Evolutionary conservation across 192 early-diverging fungal species (phyloP).

Genomic region (Backusella macrospora): DNA sequence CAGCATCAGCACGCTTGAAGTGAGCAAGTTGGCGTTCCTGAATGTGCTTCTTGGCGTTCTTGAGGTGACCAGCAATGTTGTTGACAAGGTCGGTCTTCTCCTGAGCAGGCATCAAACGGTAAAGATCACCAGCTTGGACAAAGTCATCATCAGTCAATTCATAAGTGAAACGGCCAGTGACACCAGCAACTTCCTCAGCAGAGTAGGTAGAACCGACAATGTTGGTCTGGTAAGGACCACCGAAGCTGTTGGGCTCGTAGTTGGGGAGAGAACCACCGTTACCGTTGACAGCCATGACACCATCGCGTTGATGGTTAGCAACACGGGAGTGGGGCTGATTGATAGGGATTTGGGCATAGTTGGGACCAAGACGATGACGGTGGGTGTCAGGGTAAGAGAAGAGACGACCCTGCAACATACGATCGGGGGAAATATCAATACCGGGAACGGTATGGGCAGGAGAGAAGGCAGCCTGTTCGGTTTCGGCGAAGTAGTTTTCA

Average conservation of each 20-base stretch:
- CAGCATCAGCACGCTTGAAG: slow-evolving; percentile 75
- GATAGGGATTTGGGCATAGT: slow-evolving; percentile 83
- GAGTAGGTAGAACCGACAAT: slow-evolving; percentile 53
- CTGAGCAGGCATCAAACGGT: slow-evolving; percentile 63
- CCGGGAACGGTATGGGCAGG: slow-evolving; percentile 81
- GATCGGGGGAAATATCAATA: slow-evolving; percentile 77
- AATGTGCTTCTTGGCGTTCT: slow-evolving; percentile 66
- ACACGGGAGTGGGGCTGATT: slow-evolving; percentile 69
- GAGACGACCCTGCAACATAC: slow-evolving; percentile 83
- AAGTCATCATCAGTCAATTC: slow-evolving; percentile 63
- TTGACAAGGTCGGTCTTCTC: slow-evolving; percentile 63
- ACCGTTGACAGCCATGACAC: slow-evolving; percentile 64
- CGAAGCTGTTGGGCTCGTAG: slow-evolving; percentile 73
- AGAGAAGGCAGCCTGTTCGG: slow-evolving; percentile 82
- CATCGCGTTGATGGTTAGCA: slow-evolving; percentile 78
- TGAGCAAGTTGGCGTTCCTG: slow-evolving; percentile 68
- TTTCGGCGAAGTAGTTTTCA: slow-evolving; percentile 85
- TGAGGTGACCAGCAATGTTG: slow-evolving; percentile 66
- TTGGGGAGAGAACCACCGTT: slow-evolving; percentile 65
- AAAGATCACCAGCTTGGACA: slow-evolving; percentile 67
- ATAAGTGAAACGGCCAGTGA: slow-evolving; percentile 64
- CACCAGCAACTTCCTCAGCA: slow-evolving; percentile 49
- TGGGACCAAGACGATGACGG: slow-evolving; percentile 79
- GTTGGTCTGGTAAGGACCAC: slow-evolving; percentile 61
- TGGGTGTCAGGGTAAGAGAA: slow-evolving; percentile 90